phyloP scores from a whole-genome alignment of 208 protist genomes.

The Acanthamoeba castellanii region DNA sequence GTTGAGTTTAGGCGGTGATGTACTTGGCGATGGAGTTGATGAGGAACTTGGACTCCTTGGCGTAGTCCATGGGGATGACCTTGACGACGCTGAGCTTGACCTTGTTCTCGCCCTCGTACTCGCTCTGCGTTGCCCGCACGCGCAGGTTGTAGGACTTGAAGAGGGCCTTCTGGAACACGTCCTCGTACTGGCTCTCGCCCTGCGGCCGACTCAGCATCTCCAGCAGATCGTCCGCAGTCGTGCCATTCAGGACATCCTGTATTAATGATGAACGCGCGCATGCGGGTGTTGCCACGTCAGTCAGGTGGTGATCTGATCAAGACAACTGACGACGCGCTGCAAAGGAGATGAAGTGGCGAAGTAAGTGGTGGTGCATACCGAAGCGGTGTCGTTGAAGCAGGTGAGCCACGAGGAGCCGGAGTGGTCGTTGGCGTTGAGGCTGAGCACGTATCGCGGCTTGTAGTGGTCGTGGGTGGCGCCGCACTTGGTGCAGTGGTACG shows the following conservation, averaged over 20 bases:
- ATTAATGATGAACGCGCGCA: neutral
- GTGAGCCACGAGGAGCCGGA: slow-evolving; percentile 76
- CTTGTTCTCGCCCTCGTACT: slow-evolving; percentile 74
- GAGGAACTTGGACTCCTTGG: slow-evolving; percentile 44
- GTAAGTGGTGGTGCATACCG: neutral
- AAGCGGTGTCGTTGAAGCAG: slow-evolving; percentile 78
- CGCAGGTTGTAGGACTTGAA: slow-evolving; percentile 75
- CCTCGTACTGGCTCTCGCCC: slow-evolving; percentile 24
- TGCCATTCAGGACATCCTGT: neutral
- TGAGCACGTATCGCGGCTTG: slow-evolving; percentile 77
- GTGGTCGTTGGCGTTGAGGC: slow-evolving; percentile 75
- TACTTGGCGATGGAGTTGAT: slow-evolving; percentile 56
- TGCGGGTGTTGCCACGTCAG: neutral
- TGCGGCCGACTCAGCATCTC: no score
- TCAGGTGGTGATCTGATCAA: no score
- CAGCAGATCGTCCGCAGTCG: neutral
- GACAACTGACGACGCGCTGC: no score
- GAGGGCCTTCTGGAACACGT: slow-evolving; percentile 67
- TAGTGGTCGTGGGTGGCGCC: neutral
- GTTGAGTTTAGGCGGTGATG: neutral
- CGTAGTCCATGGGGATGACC: slow-evolving; percentile 77
- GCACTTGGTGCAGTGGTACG: slow-evolving; percentile 71
- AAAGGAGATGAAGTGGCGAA: neutral
- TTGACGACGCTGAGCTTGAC: slow-evolving; percentile 77
- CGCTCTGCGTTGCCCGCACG: slow-evolving; percentile 69